Evolutionary conservation across 805 yeast species (phyloP).

Genomic region (Candida railenensis): DNA sequence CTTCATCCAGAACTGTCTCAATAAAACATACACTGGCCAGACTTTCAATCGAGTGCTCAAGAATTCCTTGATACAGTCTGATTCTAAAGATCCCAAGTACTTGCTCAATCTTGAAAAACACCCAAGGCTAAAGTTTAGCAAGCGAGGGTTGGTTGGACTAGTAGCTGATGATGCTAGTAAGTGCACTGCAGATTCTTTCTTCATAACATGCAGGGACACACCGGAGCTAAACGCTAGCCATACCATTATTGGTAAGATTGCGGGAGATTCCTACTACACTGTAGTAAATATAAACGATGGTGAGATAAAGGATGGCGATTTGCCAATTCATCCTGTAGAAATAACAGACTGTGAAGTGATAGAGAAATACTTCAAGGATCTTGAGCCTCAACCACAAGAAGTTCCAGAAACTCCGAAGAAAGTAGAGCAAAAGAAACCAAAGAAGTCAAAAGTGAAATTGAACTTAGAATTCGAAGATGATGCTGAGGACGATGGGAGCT

Average conservation of each 20-base stretch:
- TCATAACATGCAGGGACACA: conserved; percentile 46
- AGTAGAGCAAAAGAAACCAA: conserved; percentile 11
- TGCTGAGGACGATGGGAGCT: conserved; percentile 33
- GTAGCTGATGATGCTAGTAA: conserved; percentile 33
- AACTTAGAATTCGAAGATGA: conserved; percentile 24
- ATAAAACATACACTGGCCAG: conserved; percentile 40
- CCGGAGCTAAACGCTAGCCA: conserved; percentile 40
- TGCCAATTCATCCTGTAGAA: conserved; percentile 52
- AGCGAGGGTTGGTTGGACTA: conserved; percentile 57
- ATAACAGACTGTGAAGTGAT: conserved; percentile 42
- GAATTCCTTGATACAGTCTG: conserved; percentile 16
- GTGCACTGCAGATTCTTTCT: conserved; percentile 26
- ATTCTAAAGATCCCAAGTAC: conserved; percentile 6
- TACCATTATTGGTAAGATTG: conserved; percentile 57
- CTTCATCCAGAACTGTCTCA: conserved; percentile 51
- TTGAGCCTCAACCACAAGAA: conserved; percentile 15
- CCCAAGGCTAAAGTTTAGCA: conserved; percentile 37
- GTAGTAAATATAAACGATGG: conserved; percentile 49
- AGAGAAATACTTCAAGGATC: conserved; percentile 49
- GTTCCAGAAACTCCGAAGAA: too few relatives aligned
- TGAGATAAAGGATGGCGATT: conserved; percentile 38
- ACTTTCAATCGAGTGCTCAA: conserved; percentile 40
- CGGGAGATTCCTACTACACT: conserved; percentile 55
- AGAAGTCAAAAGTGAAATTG: conserved; percentile 6
- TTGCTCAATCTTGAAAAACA: conserved; percentile 45